Evolutionary conservation across 768 basidiomycete genomes (phyloP).

Genomic region (Phlegmacium glaucopus): DNA sequence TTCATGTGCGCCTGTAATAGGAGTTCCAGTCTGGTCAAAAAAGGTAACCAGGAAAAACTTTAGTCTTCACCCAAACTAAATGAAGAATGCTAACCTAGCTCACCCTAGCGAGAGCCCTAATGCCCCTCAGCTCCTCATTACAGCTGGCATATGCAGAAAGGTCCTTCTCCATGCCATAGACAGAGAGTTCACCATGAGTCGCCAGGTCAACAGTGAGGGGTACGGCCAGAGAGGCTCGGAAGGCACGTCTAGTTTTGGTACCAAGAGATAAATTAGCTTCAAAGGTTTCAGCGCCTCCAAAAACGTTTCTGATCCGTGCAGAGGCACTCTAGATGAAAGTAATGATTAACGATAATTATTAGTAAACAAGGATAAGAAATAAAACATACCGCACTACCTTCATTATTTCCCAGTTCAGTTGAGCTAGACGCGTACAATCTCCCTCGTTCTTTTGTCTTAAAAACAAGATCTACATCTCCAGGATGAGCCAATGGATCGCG

Average conservation of each 20-base stretch:
- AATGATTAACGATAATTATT: background rate
- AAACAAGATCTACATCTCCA: constrained; percentile 76
- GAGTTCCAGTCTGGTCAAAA: constrained; percentile 32
- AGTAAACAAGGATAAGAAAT: background rate
- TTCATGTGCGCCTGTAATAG: constrained; percentile 58
- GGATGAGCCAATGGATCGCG: constrained; percentile 47
- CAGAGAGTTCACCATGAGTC: constrained; percentile 66
- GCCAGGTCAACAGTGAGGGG: constrained; percentile 61
- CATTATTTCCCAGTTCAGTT: constrained; percentile 91
- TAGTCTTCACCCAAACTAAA: background rate
- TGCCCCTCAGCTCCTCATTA: constrained; percentile 59
- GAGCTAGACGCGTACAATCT: constrained; percentile 75
- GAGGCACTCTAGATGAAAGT: constrained; percentile 58
- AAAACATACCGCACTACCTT: constrained; percentile 82
- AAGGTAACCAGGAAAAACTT: no score
- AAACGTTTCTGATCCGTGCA: constrained; percentile 79
- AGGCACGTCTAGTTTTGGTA: constrained; percentile 83
- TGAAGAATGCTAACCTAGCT: constrained; percentile 46
- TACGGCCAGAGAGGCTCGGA: constrained; percentile 62
- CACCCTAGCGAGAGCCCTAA: constrained; percentile 71
- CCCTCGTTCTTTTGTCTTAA: constrained; percentile 73
- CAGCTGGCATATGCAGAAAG: constrained; percentile 75
- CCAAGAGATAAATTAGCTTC: constrained; percentile 82
- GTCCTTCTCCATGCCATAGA: constrained; percentile 78
- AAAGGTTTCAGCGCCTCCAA: constrained; percentile 88